Evolutionary conservation across 1,284 basidiomycete genomes (phyloP).

Genomic region (Puccinia triticina): DNA sequence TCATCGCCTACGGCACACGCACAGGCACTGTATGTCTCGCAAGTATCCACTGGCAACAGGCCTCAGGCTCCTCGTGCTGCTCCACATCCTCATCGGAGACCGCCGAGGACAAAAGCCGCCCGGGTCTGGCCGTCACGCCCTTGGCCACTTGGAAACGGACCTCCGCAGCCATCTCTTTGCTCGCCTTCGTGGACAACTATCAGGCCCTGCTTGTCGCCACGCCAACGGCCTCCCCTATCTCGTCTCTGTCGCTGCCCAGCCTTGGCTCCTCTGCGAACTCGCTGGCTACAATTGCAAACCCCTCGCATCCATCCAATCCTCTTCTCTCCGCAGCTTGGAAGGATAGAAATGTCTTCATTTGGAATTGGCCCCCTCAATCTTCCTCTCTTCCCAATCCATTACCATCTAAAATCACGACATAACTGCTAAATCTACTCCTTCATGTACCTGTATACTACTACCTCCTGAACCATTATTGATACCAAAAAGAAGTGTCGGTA

Average conservation of each 20-base stretch:
- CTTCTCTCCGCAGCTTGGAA: conserved; percentile 5
- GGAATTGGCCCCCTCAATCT: not conserved
- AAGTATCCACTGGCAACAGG: not conserved
- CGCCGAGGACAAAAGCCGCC: not conserved
- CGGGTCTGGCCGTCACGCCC: not conserved
- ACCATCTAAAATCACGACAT: too few species aligned
- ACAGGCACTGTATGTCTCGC: not conserved
- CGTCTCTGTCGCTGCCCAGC: not conserved
- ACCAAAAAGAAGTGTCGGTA: too few species aligned
- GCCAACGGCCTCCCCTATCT: conserved; percentile 32
- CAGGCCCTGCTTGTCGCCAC: conserved; percentile 11
- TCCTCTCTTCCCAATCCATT: too few species aligned
- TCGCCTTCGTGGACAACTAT: not conserved
- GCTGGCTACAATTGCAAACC: conserved; percentile 39
- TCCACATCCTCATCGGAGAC: conserved; percentile 1
- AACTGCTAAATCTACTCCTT: too few species aligned
- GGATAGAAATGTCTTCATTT: conserved; percentile 4
- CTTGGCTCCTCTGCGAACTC: not conserved
- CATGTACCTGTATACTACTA: too few species aligned
- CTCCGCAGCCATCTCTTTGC: conserved; percentile 14
- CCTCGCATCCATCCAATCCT: conserved; percentile 2
- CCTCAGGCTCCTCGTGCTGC: not conserved
- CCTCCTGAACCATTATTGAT: too few species aligned
- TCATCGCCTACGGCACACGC: not conserved
- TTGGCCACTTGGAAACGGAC: conserved; percentile 20